These are phyloP conservation scores for Gossypium turneri DNA, from an alignment of 345 rosid genomes.

Conservation along the genomic window DNA sequence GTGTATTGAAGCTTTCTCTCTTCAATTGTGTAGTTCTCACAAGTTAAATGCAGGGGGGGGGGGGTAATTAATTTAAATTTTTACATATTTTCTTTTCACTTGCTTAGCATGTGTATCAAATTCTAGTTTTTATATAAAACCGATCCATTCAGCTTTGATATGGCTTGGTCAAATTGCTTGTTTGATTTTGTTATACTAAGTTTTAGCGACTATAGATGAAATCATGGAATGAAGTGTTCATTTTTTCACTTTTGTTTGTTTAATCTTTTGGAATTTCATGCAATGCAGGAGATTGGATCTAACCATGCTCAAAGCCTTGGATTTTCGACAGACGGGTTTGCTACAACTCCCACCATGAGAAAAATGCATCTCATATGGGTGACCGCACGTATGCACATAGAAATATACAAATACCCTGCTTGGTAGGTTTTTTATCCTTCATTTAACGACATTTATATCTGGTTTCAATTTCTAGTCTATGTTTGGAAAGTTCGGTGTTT, in stretches of 20 bases:
- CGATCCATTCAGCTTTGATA: not conserved
- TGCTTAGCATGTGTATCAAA: no score
- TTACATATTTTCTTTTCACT: no score
- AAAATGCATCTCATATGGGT: slow-evolving; percentile 97
- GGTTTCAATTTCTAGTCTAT: not conserved
- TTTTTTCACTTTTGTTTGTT: not conserved
- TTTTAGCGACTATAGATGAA: not conserved
- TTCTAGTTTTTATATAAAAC: not conserved
- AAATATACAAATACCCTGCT: slow-evolving; percentile 85
- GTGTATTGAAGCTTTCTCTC: not conserved
- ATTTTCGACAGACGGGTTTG: slow-evolving; percentile 89
- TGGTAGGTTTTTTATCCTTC: slow-evolving; percentile 43
- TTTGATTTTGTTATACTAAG: not conserved
- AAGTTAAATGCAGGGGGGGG: no score
- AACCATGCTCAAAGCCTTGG: slow-evolving; percentile 87
- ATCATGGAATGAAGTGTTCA: not conserved
- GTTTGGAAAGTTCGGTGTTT: not conserved
- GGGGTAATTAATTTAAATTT: no score
- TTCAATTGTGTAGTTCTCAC: no score
- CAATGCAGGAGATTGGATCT: slow-evolving; percentile 77
- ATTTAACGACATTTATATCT: not conserved
- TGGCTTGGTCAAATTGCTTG: not conserved
- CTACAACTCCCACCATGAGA: slow-evolving; percentile 78
- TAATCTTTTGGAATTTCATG: slow-evolving; percentile 2
- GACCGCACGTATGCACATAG: slow-evolving; percentile 93